Evolutionary conservation across 352 stramenopile genomes (phyloP), one percentile per base, ranked within the genome.

Genomic region (Phytophthora ramorum): DNA sequence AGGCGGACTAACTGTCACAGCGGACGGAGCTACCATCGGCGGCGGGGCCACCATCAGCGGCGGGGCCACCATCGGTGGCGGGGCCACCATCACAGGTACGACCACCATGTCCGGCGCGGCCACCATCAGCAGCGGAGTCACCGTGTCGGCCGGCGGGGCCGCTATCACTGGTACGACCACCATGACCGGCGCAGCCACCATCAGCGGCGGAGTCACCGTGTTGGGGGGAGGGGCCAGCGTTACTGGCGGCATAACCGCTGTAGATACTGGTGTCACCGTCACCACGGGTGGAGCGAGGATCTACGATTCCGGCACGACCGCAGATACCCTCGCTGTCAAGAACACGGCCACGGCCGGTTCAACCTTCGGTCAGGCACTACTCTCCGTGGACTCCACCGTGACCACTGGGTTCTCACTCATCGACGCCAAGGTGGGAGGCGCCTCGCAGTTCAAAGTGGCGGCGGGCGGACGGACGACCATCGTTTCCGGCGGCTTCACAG

Each of bases 251-350:
- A 19, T 28, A 1, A 54, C 41, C 43, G 43, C 38, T 17, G 41
- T 19, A 7, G 51, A 22, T 5, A 51, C 26, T 16, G 63, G 63
- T 26, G 28, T 71, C 49, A 60, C 28, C n/a, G 38, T 67, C 20
- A 65, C 30, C 13, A 38, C 47, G 35, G 57, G 43, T 10, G 56
- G 57, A 4, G 20, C 16, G 10, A 47, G 40, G 19, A 54, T 26
- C 13, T 47, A 43, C 45, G 19, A 63, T 37, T 28, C 13, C 34
- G 28, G 41, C 44, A 9, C 34, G 2, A 49, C 4, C 37, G 34
- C 37, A 7, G 51, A 58, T 13, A 59, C n/a, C n/a, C 38, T 59
- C 40, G 30, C 52, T n/a, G 38, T 59, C 14, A 43, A 41, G 24
- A 63, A 63, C 34, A 28, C 45, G 3, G 35, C 14, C 34, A 22